phyloP scores from a whole-genome alignment of 305 asterid genomes.

The Solanum aculeatissimum region DNA sequence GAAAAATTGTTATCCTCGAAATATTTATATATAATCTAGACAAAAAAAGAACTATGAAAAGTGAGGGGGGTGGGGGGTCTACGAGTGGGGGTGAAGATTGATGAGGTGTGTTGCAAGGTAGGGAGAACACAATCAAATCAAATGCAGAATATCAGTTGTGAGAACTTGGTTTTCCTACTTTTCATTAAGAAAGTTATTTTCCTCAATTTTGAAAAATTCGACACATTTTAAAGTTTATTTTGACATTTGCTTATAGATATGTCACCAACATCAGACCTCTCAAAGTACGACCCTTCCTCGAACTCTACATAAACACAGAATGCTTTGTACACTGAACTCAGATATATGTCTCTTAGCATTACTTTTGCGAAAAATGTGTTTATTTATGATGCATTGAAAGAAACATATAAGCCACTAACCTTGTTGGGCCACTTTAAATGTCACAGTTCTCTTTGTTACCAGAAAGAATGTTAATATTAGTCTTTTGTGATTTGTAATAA shows the following conservation, averaged over 20 bases:
- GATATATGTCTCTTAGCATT: too few species aligned
- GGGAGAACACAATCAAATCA: background rate
- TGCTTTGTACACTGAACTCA: too few species aligned
- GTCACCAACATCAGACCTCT: background rate
- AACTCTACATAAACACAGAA: too few species aligned
- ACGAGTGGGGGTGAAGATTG: background rate
- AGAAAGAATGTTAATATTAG: too few species aligned
- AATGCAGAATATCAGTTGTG: background rate
- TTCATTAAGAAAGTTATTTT: too few species aligned
- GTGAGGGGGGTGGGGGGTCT: background rate
- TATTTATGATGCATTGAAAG: too few species aligned
- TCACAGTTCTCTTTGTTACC: too few species aligned
- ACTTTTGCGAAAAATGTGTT: too few species aligned
- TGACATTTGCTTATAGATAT: background rate
- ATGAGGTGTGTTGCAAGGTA: background rate
- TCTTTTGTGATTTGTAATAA: too few species aligned
- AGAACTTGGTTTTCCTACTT: background rate
- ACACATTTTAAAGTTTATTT: background rate
- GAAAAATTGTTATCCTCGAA: background rate
- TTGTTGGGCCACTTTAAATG: too few species aligned
- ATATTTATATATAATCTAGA: background rate
- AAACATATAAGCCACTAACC: too few species aligned
- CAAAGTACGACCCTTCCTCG: too few species aligned
- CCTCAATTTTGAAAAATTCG: background rate
- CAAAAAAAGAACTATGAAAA: background rate